Conservation (phyloP, 2,329 filamentous ascomycete genomes). For the Phialocephala sp. region DNA sequence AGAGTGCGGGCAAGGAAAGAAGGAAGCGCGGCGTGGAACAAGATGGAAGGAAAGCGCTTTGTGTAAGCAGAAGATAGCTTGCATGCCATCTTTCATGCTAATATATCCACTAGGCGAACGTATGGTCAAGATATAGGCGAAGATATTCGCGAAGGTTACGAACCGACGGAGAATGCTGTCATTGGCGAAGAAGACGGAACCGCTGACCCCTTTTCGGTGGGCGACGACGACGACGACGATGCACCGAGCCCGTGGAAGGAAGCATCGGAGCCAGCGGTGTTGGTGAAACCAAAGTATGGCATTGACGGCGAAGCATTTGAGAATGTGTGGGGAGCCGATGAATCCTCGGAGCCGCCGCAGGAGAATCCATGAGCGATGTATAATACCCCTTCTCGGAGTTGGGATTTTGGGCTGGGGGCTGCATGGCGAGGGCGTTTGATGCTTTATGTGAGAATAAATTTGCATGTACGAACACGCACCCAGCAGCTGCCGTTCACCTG, state of each 20-base stretch:
- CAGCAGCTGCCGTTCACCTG: not conserved
- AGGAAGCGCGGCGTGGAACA: constrained; percentile 65
- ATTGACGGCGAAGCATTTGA: constrained; percentile 43
- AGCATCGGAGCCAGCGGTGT: constrained; percentile 29
- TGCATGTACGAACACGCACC: not conserved
- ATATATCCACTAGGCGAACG: constrained; percentile 42
- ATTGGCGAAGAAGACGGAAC: constrained; percentile 51
- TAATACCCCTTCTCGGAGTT: constrained; percentile 29
- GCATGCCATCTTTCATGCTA: not conserved
- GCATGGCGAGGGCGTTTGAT: constrained; percentile 33
- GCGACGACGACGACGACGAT: constrained; percentile 39
- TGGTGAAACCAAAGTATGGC: constrained; percentile 44
- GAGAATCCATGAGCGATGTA: constrained; percentile 41
- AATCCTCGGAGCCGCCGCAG: constrained; percentile 33
- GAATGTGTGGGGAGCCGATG: constrained; percentile 43
- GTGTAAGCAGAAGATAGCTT: constrained; percentile 48
- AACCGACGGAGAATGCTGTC: constrained; percentile 51
- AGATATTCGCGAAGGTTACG: constrained; percentile 59
- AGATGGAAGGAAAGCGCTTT: constrained; percentile 58
- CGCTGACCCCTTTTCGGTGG: constrained; percentile 37
- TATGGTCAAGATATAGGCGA: constrained; percentile 54
- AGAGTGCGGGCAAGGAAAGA: constrained; percentile 67
- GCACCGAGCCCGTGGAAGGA: constrained; percentile 51
- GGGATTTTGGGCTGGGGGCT: constrained; percentile 12
- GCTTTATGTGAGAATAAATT: not conserved